Conservation (phyloP, 768 basidiomycete species). For the Podaxis mareebaensis region DNA sequence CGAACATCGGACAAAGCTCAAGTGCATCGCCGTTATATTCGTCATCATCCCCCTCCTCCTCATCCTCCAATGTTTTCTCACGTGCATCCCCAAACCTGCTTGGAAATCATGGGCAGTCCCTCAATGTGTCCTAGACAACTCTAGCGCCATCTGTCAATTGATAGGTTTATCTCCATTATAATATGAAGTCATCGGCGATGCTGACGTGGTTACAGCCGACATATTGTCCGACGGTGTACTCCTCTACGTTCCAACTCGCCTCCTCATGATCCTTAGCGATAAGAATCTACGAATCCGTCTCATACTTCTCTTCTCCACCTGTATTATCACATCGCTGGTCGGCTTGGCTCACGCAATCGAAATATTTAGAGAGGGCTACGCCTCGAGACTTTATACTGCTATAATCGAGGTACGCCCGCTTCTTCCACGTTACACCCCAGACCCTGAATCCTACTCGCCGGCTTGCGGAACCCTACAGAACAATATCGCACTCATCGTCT, state of each 20-base stretch:
- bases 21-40: constrained; percentile 32
- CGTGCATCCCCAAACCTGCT: constrained; percentile 34
- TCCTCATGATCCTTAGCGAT: constrained; percentile 44
- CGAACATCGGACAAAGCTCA: constrained; percentile 2
- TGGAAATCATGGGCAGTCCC: constrained; percentile 5
- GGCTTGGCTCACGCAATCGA: constrained; percentile 46
- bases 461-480: constrained; percentile 23
- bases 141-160: constrained; percentile 11
- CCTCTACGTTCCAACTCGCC: constrained; percentile 42
- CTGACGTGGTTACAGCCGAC: background rate
- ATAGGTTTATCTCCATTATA: constrained; percentile 1
- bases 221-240: constrained; percentile 44
- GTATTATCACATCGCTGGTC: constrained; percentile 46
- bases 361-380: constrained; percentile 28
- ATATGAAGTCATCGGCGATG: background rate
- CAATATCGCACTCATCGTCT: constrained; percentile 37
- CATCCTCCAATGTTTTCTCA: constrained; percentile 44
- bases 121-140: background rate
- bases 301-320: constrained; percentile 56
- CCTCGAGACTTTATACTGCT: background rate
- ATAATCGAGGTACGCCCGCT: constrained; percentile 4
- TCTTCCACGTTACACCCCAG: background rate
- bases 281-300: constrained; percentile 39
- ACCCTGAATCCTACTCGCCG: background rate
- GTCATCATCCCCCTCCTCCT: constrained; percentile 34